Conservation (phyloP, 1,284 basidiomycete species). For the Cystobasidium pallidum region DNA sequence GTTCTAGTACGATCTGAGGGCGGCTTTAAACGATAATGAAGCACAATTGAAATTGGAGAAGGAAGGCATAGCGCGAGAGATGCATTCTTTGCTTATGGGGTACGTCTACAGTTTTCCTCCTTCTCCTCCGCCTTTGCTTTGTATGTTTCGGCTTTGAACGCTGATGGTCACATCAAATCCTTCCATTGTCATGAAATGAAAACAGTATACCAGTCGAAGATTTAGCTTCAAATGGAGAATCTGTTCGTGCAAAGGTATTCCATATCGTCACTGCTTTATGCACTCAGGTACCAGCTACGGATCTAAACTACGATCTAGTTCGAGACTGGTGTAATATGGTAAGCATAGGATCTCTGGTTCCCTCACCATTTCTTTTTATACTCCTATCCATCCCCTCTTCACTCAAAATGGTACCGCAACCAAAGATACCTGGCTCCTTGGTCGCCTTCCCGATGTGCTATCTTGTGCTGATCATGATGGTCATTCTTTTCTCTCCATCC, state of each 20-base stretch:
- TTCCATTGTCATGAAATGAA: too few relatives aligned
- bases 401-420: too few relatives aligned
- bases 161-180: too few relatives aligned
- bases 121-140: too few relatives aligned
- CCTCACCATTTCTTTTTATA: neutral
- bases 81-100: constrained; percentile 56
- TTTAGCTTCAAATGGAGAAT: constrained; percentile 58
- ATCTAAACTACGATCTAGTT: constrained; percentile 56
- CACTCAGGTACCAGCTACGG: constrained; percentile 51
- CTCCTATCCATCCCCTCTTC: neutral
- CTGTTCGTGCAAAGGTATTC: constrained; percentile 57
- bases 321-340: constrained; percentile 58
- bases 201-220: constrained; percentile 57
- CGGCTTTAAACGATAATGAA: constrained; percentile 48
- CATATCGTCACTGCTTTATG: constrained; percentile 57
- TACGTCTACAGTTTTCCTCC: constrained; percentile 42
- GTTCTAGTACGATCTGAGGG: constrained; percentile 23
- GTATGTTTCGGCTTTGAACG: too few relatives aligned
- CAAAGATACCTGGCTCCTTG: too few relatives aligned
- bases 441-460: too few relatives aligned
- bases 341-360: constrained; percentile 28
- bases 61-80: constrained; percentile 56
- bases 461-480: too few relatives aligned
- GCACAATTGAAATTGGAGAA: constrained; percentile 55
- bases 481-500: too few relatives aligned